Conservation (phyloP, 371 early-diverging fungal species). For the Mucor lusitanicus region DNA sequence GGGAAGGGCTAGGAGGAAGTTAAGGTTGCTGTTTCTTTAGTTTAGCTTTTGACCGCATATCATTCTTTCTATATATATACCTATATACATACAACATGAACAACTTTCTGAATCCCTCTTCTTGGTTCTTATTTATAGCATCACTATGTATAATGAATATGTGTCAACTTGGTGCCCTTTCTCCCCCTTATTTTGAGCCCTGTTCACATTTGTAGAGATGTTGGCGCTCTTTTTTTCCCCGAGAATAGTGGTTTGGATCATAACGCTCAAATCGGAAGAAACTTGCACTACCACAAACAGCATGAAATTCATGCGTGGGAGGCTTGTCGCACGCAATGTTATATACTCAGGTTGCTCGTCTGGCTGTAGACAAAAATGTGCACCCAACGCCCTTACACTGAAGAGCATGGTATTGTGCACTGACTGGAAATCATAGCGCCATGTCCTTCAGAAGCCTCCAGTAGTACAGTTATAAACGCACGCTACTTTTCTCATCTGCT, state of each 20-base stretch:
- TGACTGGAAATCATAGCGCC: too few relatives aligned
- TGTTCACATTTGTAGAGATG: not conserved
- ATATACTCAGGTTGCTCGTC: not conserved
- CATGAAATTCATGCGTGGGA: not conserved
- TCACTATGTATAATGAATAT: not conserved
- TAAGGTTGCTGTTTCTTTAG: conserved; percentile 4
- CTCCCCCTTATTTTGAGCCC: not conserved
- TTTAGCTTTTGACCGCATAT: conserved; percentile 15
- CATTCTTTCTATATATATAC: not conserved
- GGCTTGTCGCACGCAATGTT: too few relatives aligned
- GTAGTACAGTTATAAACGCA: too few relatives aligned
- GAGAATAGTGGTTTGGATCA: not conserved
- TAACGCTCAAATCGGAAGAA: not conserved
- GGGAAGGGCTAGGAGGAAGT: not conserved
- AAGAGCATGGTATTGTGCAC: too few relatives aligned
- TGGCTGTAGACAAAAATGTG: not conserved
- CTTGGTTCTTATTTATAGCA: not conserved
- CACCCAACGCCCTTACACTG: too few relatives aligned
- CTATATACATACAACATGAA: not conserved
- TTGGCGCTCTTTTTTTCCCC: conserved; percentile 5
- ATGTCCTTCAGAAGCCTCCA: too few relatives aligned
- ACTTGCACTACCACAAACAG: not conserved
- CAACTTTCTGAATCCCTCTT: not conserved
- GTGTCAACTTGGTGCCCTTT: not conserved
- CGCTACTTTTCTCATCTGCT: too few relatives aligned